Conservation (phyloP, 1,284 basidiomycete genomes). For the Cutaneotrichosporon mucoides region DNA sequence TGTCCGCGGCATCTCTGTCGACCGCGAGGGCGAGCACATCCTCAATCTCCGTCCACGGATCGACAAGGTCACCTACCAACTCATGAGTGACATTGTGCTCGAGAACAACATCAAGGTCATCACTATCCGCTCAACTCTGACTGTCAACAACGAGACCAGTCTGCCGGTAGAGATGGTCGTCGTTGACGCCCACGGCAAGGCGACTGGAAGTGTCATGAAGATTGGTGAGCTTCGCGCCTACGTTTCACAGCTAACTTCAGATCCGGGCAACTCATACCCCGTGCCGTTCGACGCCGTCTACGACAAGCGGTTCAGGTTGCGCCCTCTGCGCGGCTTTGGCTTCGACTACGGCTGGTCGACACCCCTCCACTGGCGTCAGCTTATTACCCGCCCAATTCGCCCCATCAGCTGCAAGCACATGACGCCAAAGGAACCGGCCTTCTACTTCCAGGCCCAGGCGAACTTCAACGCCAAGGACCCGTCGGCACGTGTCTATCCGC, state of each 20-base stretch:
- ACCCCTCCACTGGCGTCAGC: conserved; percentile 86
- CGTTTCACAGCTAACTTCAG: conserved; percentile 40
- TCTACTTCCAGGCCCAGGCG: conserved; percentile 92
- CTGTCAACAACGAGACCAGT: conserved; percentile 85
- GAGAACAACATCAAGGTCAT: conserved; percentile 94
- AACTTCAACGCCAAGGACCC: conserved; percentile 71
- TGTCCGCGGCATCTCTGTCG: conserved; percentile 82
- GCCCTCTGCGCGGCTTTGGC: conserved; percentile 83
- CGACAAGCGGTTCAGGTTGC: conserved; percentile 74
- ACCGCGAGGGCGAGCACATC: conserved; percentile 88
- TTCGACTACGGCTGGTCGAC: conserved; percentile 70
- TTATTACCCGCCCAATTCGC: conserved; percentile 71
- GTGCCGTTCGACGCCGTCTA: conserved; percentile 89
- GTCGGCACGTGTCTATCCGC: conserved; percentile 69
- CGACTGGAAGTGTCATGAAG: conserved; percentile 75
- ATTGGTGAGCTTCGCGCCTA: conserved; percentile 57
- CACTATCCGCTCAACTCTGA: conserved; percentile 89
- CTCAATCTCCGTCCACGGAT: conserved; percentile 78
- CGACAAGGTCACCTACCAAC: conserved; percentile 70
- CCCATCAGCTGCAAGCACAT: conserved; percentile 82
- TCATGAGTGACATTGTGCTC: conserved; percentile 87
- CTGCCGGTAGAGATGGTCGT: conserved; percentile 91
- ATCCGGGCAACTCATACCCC: conserved; percentile 81
- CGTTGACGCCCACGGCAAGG: conserved; percentile 78
- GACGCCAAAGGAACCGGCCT: conserved; percentile 78